Conservation (phyloP, 148 eudicot species). For the Camellia lanceoleosa region DNA sequence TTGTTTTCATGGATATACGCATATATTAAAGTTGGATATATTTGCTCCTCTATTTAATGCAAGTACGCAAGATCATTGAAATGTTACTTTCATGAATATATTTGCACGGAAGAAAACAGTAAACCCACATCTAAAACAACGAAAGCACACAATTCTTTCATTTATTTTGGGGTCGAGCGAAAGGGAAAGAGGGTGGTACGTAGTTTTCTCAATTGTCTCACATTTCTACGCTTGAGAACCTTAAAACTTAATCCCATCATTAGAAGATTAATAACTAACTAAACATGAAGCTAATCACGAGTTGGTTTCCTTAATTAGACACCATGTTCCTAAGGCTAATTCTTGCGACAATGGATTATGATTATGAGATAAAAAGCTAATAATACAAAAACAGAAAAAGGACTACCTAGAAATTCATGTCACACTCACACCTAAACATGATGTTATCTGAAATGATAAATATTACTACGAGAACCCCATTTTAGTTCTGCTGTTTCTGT, state of each 20-base stretch:
- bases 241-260: constrained; percentile 10
- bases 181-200: constrained; percentile 22
- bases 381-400: constrained; percentile 18
- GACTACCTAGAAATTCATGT: constrained; percentile 33
- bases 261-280: constrained; percentile 12
- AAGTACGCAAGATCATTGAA: not conserved
- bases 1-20: too few relatives aligned
- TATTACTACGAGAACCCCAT: constrained; percentile 13
- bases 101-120: constrained; percentile 21
- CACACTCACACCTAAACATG: constrained; percentile 38
- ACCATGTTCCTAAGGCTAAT: constrained; percentile 2
- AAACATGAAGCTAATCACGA: not conserved
- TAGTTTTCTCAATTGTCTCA: constrained; percentile 18
- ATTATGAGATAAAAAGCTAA: not conserved
- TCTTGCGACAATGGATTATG: not conserved
- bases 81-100: constrained; percentile 25
- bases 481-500: constrained; percentile 35
- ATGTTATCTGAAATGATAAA: constrained; percentile 15
- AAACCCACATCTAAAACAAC: constrained; percentile 14
- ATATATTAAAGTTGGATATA: not conserved
- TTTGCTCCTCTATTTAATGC: not conserved
- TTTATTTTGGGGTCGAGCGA: not conserved
- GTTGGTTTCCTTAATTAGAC: constrained; percentile 18
- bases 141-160: constrained; percentile 13
- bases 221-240: not conserved